Conservation (phyloP, 257 asterid species). For the Solanum paucissectum region DNA sequence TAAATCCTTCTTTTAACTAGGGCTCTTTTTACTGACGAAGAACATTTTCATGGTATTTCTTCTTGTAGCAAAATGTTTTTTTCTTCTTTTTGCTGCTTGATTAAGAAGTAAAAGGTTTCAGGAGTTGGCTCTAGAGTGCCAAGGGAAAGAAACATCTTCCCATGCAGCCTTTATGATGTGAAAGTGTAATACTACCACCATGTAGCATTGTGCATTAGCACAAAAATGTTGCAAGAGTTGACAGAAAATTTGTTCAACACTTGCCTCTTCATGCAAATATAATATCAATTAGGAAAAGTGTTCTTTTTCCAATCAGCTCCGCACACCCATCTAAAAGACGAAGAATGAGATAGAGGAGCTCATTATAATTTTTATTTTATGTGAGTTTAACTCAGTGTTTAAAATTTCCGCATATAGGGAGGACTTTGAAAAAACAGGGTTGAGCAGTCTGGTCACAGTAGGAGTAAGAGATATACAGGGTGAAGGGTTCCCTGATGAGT, state of each 20-base stretch:
- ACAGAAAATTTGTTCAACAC: not conserved
- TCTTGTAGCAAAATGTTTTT: not conserved
- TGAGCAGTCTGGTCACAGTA: constrained; percentile 69
- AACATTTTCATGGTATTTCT: not conserved
- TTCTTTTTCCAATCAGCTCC: not conserved
- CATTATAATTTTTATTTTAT: not conserved
- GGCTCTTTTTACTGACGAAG: not conserved
- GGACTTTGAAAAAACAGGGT: constrained; percentile 75
- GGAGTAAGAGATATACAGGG: constrained; percentile 92
- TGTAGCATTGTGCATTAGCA: not conserved
- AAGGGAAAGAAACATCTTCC: not conserved
- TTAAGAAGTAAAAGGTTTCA: not conserved
- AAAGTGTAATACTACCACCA: not conserved
- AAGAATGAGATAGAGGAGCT: not conserved
- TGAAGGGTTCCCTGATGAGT: constrained; percentile 85
- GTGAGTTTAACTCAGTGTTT: not conserved
- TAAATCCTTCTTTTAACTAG: not conserved
- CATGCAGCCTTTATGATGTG: not conserved
- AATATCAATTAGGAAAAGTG: constrained; percentile 6
- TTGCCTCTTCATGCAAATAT: not conserved
- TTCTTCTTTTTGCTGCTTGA: not conserved
- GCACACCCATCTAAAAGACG: not conserved
- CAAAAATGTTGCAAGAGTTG: not conserved
- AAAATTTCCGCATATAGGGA: constrained; percentile 31
- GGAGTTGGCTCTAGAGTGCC: not conserved